A percentile compares a stretch with the other conserved stretches of the same genome.
phyloP scores from a whole-genome alignment of 192 early-diverging fungal genomes.

The Podila horticola region DNA sequence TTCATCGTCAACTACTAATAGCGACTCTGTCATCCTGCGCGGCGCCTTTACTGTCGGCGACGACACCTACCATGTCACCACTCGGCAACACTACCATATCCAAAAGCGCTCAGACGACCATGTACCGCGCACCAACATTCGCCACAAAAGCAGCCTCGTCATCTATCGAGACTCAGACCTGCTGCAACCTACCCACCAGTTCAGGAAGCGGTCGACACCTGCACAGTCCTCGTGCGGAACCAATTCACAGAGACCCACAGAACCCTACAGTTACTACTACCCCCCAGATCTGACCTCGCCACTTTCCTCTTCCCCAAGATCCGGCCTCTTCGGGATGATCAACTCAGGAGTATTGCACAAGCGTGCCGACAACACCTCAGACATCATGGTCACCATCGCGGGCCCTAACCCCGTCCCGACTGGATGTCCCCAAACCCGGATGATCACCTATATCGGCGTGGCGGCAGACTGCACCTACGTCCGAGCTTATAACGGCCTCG shows the following conservation, averaged over 20 bases:
- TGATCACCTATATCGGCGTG: constrained; percentile 42
- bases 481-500: constrained; percentile 61
- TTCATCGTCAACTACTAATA: not conserved
- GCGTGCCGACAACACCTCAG: not conserved
- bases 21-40: constrained; percentile 14
- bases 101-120: constrained; percentile 26
- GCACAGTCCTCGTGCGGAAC: not conserved
- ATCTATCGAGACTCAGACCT: constrained; percentile 35
- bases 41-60: constrained; percentile 16
- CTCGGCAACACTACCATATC: constrained; percentile 24
- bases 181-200: too few species aligned
- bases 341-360: constrained; percentile 4
- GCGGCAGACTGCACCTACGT: constrained; percentile 47
- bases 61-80: constrained; percentile 26
- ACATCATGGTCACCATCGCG: constrained; percentile 15
- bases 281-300: constrained; percentile 8
- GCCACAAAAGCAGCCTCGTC: not conserved
- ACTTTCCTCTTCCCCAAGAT: not conserved
- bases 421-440: constrained; percentile 31
- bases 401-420: constrained; percentile 6
- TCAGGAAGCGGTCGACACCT: not conserved
- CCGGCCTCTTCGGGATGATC: not conserved
- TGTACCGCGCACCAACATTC: not conserved
- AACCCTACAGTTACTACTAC: constrained; percentile 16
- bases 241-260: not conserved